Evolutionary conservation across 106 monocot species (phyloP).

Genomic region (Apostasia shenzhenica): DNA sequence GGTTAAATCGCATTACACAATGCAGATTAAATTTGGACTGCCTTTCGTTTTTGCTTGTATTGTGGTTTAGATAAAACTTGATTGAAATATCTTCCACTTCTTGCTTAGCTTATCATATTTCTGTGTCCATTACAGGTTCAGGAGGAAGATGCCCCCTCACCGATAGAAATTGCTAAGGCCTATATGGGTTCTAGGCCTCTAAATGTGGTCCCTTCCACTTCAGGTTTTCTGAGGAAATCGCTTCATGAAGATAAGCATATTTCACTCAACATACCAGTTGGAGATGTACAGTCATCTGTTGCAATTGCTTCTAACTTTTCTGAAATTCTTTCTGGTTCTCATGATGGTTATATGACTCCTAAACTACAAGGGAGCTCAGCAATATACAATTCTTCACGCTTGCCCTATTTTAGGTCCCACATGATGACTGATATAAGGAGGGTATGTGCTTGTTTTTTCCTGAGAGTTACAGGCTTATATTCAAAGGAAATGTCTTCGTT

Average conservation of each 20-base stretch:
- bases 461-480: slow-evolving; percentile 3
- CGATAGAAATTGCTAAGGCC: slow-evolving; percentile 56
- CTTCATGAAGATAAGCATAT: slow-evolving; percentile 9
- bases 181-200: slow-evolving; percentile 34
- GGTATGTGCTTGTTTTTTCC: neutral
- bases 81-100: neutral
- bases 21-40: neutral
- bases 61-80: neutral
- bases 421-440: neutral
- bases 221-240: slow-evolving; percentile 19
- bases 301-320: slow-evolving; percentile 17
- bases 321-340: slow-evolving; percentile 14
- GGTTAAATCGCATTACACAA: too few relatives aligned
- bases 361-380: slow-evolving; percentile 50
- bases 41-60: neutral
- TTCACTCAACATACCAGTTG: neutral
- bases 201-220: slow-evolving; percentile 23
- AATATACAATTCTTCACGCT: slow-evolving; percentile 53
- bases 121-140: neutral
- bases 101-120: neutral
- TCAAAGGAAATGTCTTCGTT: neutral
- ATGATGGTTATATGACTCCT: slow-evolving; percentile 43
- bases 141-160: slow-evolving; percentile 27
- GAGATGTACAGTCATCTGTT: neutral
- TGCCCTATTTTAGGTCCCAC: slow-evolving; percentile 45